phyloP scores from a whole-genome alignment of 169 alveolate species.

The Plasmodium malariae region DNA sequence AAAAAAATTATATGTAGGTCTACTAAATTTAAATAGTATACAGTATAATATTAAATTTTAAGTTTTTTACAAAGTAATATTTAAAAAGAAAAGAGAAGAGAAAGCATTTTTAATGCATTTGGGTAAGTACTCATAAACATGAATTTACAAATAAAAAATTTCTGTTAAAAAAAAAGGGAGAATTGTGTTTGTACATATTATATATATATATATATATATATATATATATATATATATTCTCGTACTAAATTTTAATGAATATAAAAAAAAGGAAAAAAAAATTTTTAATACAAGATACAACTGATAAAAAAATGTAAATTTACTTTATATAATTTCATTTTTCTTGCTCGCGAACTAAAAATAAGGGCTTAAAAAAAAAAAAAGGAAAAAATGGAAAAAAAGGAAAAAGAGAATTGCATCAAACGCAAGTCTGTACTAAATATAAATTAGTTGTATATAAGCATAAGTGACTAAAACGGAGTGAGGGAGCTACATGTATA shows the following conservation, averaged over 20 bases:
- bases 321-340: not conserved
- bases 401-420: not conserved
- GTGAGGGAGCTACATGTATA: not conserved
- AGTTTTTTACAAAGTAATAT: slow-evolving; percentile 2
- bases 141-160: slow-evolving; percentile 30
- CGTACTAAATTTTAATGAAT: not conserved
- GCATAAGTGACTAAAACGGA: slow-evolving; percentile 14
- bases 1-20: no score
- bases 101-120: not conserved
- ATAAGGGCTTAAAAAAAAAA: not conserved
- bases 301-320: not conserved
- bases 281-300: not conserved
- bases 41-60: slow-evolving; percentile 11
- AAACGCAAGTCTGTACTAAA: not conserved
- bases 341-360: slow-evolving; percentile 13
- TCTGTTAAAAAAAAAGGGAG: no score
- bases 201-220: not conserved
- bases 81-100: not conserved
- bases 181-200: not conserved
- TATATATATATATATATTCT: not conserved
- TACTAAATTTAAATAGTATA: slow-evolving; percentile 4
- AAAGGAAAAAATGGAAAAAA: slow-evolving; percentile 2
- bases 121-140: slow-evolving; percentile 9
- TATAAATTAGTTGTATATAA: not conserved
- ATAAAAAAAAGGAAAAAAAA: not conserved